These are phyloP conservation scores for Stagonosporopsis cucurbitacearum DNA, from an alignment of 2,329 filamentous ascomycete genomes.

Conservation along the genomic window DNA sequence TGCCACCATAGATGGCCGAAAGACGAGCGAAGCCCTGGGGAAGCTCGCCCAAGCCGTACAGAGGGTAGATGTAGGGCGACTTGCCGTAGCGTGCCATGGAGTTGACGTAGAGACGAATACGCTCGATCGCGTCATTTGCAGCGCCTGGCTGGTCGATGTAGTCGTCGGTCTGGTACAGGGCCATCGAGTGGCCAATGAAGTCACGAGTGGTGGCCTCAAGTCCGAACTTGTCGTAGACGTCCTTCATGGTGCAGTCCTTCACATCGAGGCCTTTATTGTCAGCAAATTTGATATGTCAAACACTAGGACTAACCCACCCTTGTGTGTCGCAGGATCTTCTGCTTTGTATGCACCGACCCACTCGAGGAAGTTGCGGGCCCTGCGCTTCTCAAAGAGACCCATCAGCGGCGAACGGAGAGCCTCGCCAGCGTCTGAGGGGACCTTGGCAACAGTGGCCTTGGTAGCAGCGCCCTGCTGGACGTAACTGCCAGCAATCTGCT, in stretches of 20 bases:
- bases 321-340: slow-evolving; percentile 84
- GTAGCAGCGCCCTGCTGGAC: slow-evolving; percentile 85
- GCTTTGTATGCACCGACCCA: slow-evolving; percentile 88
- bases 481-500: slow-evolving; percentile 85
- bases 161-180: slow-evolving; percentile 87
- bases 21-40: slow-evolving; percentile 97
- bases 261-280: slow-evolving; percentile 72
- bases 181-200: slow-evolving; percentile 98
- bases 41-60: slow-evolving; percentile 95
- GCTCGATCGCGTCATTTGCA: slow-evolving; percentile 85
- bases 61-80: slow-evolving; percentile 98
- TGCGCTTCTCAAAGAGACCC: slow-evolving; percentile 96
- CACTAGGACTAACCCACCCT: slow-evolving; percentile 65
- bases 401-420: slow-evolving; percentile 89
- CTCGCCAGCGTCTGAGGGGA: slow-evolving; percentile 90
- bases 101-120: slow-evolving; percentile 95
- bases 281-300: not conserved
- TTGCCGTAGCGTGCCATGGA: slow-evolving; percentile 97
- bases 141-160: slow-evolving; percentile 77
- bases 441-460: slow-evolving; percentile 94
- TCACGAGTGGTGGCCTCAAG: slow-evolving; percentile 89
- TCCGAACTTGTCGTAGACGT: slow-evolving; percentile 98
- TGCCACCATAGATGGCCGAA: slow-evolving; percentile 97
- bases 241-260: slow-evolving; percentile 84
- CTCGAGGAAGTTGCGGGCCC: slow-evolving; percentile 95